Evolutionary conservation across 441 rosid genomes (phyloP).

Genomic region (Bocquillonia castaneifolia): DNA sequence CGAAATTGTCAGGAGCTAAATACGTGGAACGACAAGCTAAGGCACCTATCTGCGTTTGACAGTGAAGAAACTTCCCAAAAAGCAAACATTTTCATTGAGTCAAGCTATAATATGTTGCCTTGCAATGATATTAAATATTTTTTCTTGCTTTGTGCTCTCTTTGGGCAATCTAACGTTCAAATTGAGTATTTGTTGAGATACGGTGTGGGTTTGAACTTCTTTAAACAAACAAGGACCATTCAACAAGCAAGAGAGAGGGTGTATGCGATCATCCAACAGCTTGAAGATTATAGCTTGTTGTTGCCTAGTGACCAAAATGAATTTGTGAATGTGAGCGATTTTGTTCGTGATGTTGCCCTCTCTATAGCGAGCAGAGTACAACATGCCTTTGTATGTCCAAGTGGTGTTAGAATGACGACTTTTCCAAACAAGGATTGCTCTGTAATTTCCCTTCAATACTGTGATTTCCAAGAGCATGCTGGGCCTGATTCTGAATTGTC

Average conservation of each 20-base stretch:
- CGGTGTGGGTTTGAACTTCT: conserved; percentile 15
- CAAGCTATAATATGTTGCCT: conserved; percentile 12
- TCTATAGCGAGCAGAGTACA: not conserved
- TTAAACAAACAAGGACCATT: not conserved
- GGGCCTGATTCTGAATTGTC: not conserved
- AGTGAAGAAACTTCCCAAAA: not conserved
- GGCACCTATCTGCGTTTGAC: not conserved
- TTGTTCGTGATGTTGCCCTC: not conserved
- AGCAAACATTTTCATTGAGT: not conserved
- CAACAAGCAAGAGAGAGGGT: not conserved
- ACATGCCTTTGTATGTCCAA: not conserved
- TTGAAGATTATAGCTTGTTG: not conserved
- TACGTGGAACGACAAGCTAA: not conserved
- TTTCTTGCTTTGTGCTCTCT: conserved; percentile 19
- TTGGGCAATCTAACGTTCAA: not conserved
- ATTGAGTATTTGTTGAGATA: not conserved
- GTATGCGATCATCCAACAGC: not conserved
- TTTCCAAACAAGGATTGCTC: not conserved
- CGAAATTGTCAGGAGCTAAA: not conserved
- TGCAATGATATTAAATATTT: not conserved
- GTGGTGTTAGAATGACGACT: too few species aligned
- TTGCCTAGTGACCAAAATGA: not conserved
- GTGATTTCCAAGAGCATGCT: not conserved
- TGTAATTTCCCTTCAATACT: not conserved
- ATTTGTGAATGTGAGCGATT: not conserved